phyloP scores from a whole-genome alignment of 805 yeast genomes.

The Saccharomycopsis oosterbeekiorum region DNA sequence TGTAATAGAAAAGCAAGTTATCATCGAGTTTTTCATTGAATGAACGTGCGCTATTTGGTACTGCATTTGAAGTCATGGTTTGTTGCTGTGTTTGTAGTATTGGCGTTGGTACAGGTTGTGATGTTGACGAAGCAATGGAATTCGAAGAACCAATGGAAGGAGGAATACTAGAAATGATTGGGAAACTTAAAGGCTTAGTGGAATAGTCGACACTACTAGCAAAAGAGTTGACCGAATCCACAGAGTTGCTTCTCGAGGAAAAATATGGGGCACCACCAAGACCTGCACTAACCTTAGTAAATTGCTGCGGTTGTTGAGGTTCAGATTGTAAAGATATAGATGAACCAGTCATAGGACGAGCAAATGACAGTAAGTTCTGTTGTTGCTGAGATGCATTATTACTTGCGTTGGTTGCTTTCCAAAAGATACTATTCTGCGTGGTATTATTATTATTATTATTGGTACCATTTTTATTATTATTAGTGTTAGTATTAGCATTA shows the following conservation, averaged over 20 bases:
- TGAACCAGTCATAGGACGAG: background rate
- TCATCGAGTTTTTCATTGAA: constrained; percentile 20
- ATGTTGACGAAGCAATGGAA: background rate
- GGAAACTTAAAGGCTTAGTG: background rate
- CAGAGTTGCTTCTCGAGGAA: constrained; percentile 29
- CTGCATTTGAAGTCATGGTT: background rate
- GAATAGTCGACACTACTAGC: constrained; percentile 33
- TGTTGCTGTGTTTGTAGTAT: background rate
- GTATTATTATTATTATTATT: constrained; percentile 21
- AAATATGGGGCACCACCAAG: background rate
- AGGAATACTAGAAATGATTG: background rate
- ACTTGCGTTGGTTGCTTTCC: constrained; percentile 35
- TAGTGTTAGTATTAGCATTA: background rate
- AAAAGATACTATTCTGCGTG: constrained; percentile 30
- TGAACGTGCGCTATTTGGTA: background rate
- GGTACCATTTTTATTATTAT: background rate
- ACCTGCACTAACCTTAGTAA: background rate
- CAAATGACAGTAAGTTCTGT: background rate
- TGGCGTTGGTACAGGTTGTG: background rate
- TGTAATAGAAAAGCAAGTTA: constrained; percentile 29
- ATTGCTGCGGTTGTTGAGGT: background rate
- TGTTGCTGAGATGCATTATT: background rate
- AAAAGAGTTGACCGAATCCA: constrained; percentile 41
- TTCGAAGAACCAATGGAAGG: background rate
- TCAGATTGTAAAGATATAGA: background rate